These are phyloP conservation scores for Bipolaris sorokiniana DNA, from an alignment of 2,329 filamentous ascomycete genomes.

Conservation along the genomic window DNA sequence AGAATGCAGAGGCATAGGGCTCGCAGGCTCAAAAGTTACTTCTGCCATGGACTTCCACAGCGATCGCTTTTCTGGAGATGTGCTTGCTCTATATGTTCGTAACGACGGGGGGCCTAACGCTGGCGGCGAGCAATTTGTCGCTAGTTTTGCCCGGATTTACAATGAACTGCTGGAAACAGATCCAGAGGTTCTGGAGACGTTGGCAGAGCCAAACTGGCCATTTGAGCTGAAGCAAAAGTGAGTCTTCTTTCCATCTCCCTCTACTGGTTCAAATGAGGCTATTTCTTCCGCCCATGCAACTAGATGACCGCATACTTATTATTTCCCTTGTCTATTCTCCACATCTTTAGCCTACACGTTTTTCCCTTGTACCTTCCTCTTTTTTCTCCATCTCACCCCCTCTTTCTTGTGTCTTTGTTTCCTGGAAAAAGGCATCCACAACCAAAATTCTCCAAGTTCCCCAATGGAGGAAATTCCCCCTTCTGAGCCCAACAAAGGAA, in stretches of 20 bases:
- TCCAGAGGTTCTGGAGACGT: conserved; percentile 44
- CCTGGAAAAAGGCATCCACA: not conserved
- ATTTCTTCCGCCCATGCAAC: not conserved
- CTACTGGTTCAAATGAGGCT: not conserved
- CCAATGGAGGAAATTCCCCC: not conserved
- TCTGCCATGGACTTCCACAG: conserved; percentile 48
- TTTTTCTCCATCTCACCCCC: not conserved
- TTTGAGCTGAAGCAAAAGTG: conserved; percentile 49
- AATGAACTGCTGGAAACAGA: conserved; percentile 43
- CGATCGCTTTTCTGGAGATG: conserved; percentile 48
- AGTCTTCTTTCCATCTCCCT: conserved; percentile 12
- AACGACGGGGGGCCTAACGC: conserved; percentile 39
- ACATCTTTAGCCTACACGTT: not conserved
- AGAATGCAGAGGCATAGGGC: conserved; percentile 44
- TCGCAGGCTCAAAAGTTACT: conserved; percentile 48
- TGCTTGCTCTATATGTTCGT: conserved; percentile 45
- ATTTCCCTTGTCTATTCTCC: not conserved
- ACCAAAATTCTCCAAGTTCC: not conserved
- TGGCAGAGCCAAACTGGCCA: conserved; percentile 45
- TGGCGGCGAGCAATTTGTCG: conserved; percentile 44
- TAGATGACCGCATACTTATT: not conserved
- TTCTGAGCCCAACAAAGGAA: not conserved
- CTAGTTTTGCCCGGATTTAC: conserved; percentile 46
- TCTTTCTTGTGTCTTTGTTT: not conserved
- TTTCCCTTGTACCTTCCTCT: not conserved